Evolutionary conservation across 805 yeast genomes (phyloP).

Genomic region (Soucietia sequanensis): DNA sequence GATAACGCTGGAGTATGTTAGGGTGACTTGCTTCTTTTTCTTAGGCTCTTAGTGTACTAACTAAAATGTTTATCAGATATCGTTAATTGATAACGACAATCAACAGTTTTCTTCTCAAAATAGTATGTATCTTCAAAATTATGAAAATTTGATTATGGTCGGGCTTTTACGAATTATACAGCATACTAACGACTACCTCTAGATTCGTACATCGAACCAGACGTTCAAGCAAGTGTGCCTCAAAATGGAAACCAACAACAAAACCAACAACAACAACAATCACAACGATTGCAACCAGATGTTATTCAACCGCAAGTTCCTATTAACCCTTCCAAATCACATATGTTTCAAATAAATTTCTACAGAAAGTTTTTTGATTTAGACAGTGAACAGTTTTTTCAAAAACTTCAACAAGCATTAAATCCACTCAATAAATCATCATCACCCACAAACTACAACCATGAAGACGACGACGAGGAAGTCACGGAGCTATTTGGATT

Average conservation of each 20-base stretch:
- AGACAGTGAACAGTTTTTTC: constrained; percentile 59
- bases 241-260: constrained; percentile 1
- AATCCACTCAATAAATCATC: constrained; percentile 48
- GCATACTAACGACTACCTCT: no score
- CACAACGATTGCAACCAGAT: constrained; percentile 9
- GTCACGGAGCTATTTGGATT: constrained; percentile 79
- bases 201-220: constrained; percentile 6
- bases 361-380: constrained; percentile 70
- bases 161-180: no score
- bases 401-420: constrained; percentile 52
- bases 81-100: constrained; percentile 1
- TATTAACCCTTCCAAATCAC: constrained; percentile 19
- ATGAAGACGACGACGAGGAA: constrained; percentile 32
- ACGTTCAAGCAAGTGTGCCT: no score
- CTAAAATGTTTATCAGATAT: not conserved
- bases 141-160: no score
- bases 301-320: constrained; percentile 28
- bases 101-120: not conserved
- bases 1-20: no score
- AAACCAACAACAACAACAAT: constrained; percentile 1
- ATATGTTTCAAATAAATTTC: constrained; percentile 54
- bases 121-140: no score
- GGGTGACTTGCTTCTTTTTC: no score
- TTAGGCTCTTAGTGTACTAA: not conserved
- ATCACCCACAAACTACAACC: constrained; percentile 10